Conservation (phyloP, 2,329 filamentous ascomycete species). For the Cladophialophora yegresii region DNA sequence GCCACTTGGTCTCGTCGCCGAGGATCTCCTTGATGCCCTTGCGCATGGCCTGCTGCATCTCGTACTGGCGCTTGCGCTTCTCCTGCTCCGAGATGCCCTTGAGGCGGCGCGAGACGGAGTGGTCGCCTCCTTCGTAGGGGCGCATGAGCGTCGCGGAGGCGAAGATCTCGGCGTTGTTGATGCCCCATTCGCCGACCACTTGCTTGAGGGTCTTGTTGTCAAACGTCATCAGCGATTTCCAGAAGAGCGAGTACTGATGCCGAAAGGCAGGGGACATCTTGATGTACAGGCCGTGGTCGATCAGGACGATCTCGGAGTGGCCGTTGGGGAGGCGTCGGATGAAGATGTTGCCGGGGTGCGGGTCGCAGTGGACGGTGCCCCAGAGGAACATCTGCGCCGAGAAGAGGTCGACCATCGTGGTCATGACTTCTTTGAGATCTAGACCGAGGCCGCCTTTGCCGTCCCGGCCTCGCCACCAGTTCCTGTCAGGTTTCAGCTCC, state of each 20-base stretch:
- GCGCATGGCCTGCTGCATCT: slow-evolving; percentile 74
- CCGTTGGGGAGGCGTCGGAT: slow-evolving; percentile 81
- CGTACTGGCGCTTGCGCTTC: slow-evolving; percentile 65
- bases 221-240: slow-evolving; percentile 91
- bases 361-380: slow-evolving; percentile 94
- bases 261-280: slow-evolving; percentile 82
- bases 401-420: slow-evolving; percentile 93
- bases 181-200: slow-evolving; percentile 80
- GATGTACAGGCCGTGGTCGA: slow-evolving; percentile 96
- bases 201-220: slow-evolving; percentile 77
- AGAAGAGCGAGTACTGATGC: slow-evolving; percentile 83
- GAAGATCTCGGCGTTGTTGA: slow-evolving; percentile 86
- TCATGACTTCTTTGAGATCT: slow-evolving; percentile 84
- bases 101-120: slow-evolving; percentile 63
- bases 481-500: slow-evolving; percentile 75
- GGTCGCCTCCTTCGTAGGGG: slow-evolving; percentile 84
- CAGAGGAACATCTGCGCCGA: slow-evolving; percentile 98
- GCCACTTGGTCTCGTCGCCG: slow-evolving; percentile 83
- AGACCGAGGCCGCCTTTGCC: slow-evolving; percentile 81
- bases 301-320: slow-evolving; percentile 85
- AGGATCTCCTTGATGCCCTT: slow-evolving; percentile 76
- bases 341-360: slow-evolving; percentile 96
- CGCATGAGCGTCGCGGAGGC: slow-evolving; percentile 86
- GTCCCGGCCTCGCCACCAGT: slow-evolving; percentile 72
- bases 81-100: slow-evolving; percentile 58